Evolutionary conservation across 805 yeast species (phyloP).

Genomic region (Pichia eremophila): DNA sequence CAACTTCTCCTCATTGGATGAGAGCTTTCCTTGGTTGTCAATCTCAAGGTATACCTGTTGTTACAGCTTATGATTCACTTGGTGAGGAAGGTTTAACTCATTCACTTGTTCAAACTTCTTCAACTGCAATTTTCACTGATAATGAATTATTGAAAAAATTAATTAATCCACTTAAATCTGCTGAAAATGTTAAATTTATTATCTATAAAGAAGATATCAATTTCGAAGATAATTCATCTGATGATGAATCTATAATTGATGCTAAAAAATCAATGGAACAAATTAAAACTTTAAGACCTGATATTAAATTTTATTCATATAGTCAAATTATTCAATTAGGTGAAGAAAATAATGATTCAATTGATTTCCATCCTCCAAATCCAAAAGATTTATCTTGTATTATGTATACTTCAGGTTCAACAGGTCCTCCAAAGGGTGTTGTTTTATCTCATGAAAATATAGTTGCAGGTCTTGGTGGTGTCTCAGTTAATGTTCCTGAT

Average conservation of each 20-base stretch:
- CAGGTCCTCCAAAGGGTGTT: slow-evolving; percentile 83
- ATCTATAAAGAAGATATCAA: slow-evolving; percentile 61
- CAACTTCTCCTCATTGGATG: slow-evolving; percentile 88
- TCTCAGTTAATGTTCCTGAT: slow-evolving; percentile 50
- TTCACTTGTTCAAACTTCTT: slow-evolving; percentile 74
- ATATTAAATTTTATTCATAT: slow-evolving; percentile 54
- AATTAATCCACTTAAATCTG: slow-evolving; percentile 60
- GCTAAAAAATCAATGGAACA: slow-evolving; percentile 52
- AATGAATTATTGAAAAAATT: slow-evolving; percentile 60
- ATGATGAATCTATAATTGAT: slow-evolving; percentile 43
- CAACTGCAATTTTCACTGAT: slow-evolving; percentile 77
- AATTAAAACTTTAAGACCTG: slow-evolving; percentile 64
- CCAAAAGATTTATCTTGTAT: slow-evolving; percentile 61
- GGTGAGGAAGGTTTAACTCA: slow-evolving; percentile 85
- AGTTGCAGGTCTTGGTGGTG: slow-evolving; percentile 82
- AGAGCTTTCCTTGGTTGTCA: slow-evolving; percentile 71
- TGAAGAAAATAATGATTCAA: slow-evolving; percentile 32
- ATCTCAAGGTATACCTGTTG: slow-evolving; percentile 75
- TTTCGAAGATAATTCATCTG: slow-evolving; percentile 48
- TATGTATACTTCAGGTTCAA: slow-evolving; percentile 84
- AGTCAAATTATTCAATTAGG: slow-evolving; percentile 65
- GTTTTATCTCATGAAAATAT: slow-evolving; percentile 58
- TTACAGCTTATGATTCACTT: slow-evolving; percentile 92
- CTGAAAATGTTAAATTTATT: slow-evolving; percentile 52
- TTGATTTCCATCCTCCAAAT: slow-evolving; percentile 35